Base-by-base conservation (phyloP, 1,284 basidiomycete species). In the Trichosporon asahii region DNA sequence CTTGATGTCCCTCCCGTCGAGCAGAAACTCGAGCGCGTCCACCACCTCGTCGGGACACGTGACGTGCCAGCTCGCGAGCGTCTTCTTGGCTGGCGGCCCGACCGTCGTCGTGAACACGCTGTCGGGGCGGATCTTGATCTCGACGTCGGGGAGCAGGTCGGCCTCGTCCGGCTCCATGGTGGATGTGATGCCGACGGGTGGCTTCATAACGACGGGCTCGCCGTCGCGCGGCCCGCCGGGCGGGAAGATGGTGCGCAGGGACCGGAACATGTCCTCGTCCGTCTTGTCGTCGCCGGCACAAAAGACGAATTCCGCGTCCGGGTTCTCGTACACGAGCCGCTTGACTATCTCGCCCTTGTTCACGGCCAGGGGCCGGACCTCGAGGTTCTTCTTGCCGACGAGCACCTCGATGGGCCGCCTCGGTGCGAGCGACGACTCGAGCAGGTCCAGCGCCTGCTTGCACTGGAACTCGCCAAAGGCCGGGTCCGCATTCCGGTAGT, bases 291-390 rank as follows among this genome's bases (percentile, higher is more conserved):
- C 96, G 66, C 96, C 96, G 0, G 94, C 95, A 82, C 96, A 98
- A 85, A 98, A 95, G 79, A 98, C 88, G 81, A 98, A 96, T 82
- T 97, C 93, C 64, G 92, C 90, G 74, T 97, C 94, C 1, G 94
- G 91, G 85, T 98, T 91, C 80, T 90, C 86, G 87, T 95, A 98
- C 71, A 98, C 81, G 69, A 98, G 90, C 63, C 95, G 87, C 86
- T 95, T 94, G 76, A 98, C 95, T 78, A 98, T 98, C 86, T 98
- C 96, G 70, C 96, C 96, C 88, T 99, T 98, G 88, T 98, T 98
- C 77, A 98, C 89, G 0, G 94, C 95, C 68, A 92, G 87, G 44
- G 95, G 96, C 70, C 96, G 90, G 27, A 98, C 95, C 85, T 99
- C 96, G 66, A 99, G 87, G 83, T 98, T 98, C 89, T 98, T 98